Evolutionary conservation across 257 asterid genomes (phyloP), one percentile per base, ranked within the genome.

Genomic region (Salvia miltiorrhiza): DNA sequence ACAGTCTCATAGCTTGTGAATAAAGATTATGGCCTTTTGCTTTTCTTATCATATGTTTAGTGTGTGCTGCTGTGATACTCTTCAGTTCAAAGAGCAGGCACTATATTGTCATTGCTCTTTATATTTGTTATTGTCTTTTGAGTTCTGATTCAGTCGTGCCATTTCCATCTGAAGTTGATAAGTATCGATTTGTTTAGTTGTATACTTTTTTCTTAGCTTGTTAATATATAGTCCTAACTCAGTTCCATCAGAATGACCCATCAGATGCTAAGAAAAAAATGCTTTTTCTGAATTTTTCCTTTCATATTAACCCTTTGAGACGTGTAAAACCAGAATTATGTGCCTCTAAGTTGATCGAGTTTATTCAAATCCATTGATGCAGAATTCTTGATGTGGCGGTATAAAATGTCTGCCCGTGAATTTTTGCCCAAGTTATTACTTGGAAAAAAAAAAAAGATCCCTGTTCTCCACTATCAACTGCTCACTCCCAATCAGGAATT

Each of bases 41-140:
- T 35, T 24, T 28, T 53, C 10, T 4, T 53, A 9, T 52, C 16
- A 21, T 44, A 11, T 35, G 12, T 8, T 26, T 7, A 5, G 30
- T 1, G 35, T 21, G 17, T 39, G 48, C 70, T 47, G 57, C 40
- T 68, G 57, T 52, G 66, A 40, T 53, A 64, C 41, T 73, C 70
- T 56, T 45, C 26, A 24, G 48, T 44, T 72, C 48, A 72, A 50
- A 39, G 33, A 20, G 28, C 40, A 58, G 44, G 6, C 4, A 9
- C 50, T 52, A 26, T 21, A 30, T 49, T 50, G 26, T 16, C 24
- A 23, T 12, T 9, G 14, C 62, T 70, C 3, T 32, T 40, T n/a
- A 39, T 35, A 49, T 39, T 71, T 49, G 20, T 19, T 4, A 2
- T n/a, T 61, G 69, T 45, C n/a, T 21, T 52, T 37, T 23, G 53